These are phyloP conservation scores for Talaromyces thailandensis DNA, from an alignment of 495 filamentous ascomycete genomes.

Conservation along the genomic window DNA sequence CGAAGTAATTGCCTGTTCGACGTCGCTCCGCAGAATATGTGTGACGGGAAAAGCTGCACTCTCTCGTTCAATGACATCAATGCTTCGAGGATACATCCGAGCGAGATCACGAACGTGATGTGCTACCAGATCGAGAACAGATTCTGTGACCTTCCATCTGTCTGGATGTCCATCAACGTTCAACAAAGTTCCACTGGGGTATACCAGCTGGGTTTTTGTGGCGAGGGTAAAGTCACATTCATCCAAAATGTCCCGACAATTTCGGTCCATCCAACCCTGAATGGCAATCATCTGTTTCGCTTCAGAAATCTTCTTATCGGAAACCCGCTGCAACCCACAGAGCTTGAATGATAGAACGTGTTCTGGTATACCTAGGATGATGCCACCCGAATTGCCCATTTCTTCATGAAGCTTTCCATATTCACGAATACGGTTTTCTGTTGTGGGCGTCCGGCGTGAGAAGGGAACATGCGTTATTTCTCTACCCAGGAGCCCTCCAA, in stretches of 20 bases:
- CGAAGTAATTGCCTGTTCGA: conserved; percentile 7
- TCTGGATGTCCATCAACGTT: conserved; percentile 47
- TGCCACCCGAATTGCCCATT: conserved; percentile 37
- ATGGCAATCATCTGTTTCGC: conserved; percentile 11
- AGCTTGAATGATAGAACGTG: conserved; percentile 62
- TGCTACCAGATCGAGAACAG: conserved; percentile 36
- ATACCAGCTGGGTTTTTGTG: conserved; percentile 53
- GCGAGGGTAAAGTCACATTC: conserved; percentile 57
- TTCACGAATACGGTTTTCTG: neutral
- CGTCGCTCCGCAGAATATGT: conserved; percentile 13
- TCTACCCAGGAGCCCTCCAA: conserved; percentile 51
- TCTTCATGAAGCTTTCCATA: conserved; percentile 26
- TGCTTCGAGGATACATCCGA: conserved; percentile 16
- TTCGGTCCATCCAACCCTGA: conserved; percentile 32
- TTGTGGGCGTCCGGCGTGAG: conserved; percentile 36
- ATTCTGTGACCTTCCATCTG: conserved; percentile 50
- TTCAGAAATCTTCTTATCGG: conserved; percentile 10
- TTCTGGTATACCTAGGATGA: conserved; percentile 58
- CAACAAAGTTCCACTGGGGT: conserved; percentile 50
- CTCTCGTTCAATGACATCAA: conserved; percentile 23
- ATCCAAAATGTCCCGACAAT: conserved; percentile 49
- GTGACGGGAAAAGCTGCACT: conserved; percentile 13
- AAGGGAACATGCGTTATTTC: conserved; percentile 55
- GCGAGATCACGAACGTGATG: conserved; percentile 14
- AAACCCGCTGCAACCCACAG: conserved; percentile 47